Percentiles rank a stretch among this genome's conserved stretches.
These are phyloP conservation scores for Lentinula sp. DNA, from an alignment of 768 basidiomycete genomes.

Conservation along the genomic window DNA sequence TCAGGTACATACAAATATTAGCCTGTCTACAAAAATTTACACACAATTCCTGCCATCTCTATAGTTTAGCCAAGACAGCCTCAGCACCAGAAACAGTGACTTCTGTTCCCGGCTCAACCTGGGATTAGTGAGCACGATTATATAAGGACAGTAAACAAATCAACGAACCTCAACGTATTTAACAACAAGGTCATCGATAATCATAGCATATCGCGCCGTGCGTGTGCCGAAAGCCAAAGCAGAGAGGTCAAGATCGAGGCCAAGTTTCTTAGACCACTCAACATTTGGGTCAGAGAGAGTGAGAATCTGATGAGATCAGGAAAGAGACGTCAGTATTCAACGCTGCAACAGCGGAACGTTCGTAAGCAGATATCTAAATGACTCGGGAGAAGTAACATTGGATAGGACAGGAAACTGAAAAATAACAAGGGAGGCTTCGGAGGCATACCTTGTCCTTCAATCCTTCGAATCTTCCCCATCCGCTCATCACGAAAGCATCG, in stretches of 20 bases:
- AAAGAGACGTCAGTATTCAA: background rate
- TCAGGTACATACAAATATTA: too few relatives aligned
- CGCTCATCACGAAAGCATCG: constrained; percentile 70
- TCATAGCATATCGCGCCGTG: constrained; percentile 55
- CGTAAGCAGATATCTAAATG: background rate
- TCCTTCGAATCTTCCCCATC: constrained; percentile 51
- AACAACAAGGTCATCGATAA: constrained; percentile 67
- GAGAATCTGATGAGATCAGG: constrained; percentile 37
- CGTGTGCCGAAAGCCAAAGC: constrained; percentile 47
- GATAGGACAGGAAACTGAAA: background rate
- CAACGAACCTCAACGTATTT: constrained; percentile 52
- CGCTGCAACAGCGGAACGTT: too few relatives aligned
- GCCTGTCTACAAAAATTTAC: too few relatives aligned
- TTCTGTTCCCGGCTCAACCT: constrained; percentile 44
- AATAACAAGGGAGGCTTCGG: constrained; percentile 12
- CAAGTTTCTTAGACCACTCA: constrained; percentile 48
- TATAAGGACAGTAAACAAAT: background rate
- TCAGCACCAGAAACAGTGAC: constrained; percentile 56
- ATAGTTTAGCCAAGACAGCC: constrained; percentile 46
- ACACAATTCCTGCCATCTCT: background rate
- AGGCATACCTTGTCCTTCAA: constrained; percentile 60
- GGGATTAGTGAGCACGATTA: constrained; percentile 13
- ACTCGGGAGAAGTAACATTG: background rate
- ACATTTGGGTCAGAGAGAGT: constrained; percentile 51
- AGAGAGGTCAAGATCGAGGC: constrained; percentile 49